Percentiles rank a stretch among this genome's conserved stretches.
Evolutionary conservation across 768 basidiomycete species (phyloP).

Genomic region (Rhodocollybia butyracea): DNA sequence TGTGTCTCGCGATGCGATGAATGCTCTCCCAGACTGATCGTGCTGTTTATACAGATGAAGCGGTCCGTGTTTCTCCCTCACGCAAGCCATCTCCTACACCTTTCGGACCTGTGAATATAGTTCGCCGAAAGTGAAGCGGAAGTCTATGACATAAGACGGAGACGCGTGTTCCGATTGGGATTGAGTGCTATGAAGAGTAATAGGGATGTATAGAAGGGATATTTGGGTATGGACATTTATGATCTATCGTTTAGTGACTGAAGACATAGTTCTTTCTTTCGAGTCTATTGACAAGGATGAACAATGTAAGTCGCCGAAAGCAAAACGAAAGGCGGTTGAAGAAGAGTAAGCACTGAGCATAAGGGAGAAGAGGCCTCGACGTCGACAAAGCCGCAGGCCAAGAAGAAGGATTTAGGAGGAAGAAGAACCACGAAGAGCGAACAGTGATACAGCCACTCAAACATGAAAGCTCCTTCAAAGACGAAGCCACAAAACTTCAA

Average conservation of each 20-base stretch:
- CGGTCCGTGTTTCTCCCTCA: constrained; percentile 25
- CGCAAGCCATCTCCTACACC: constrained; percentile 20
- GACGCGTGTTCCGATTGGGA: constrained; percentile 68
- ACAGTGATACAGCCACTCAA: no score
- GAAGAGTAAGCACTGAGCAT: no score
- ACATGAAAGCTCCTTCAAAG: no score
- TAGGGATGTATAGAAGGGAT: constrained; percentile 62
- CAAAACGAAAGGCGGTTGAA: no score
- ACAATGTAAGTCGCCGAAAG: no score
- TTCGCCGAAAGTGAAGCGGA: constrained; percentile 35
- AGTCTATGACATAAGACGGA: no score
- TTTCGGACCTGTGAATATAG: constrained; percentile 8
- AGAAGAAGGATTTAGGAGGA: no score
- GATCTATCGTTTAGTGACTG: constrained; percentile 45
- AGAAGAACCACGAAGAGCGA: no score
- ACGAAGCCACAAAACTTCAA: no score
- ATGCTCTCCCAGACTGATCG: neutral
- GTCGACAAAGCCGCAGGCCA: no score
- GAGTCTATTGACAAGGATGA: constrained; percentile 61
- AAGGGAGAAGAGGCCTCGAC: no score
- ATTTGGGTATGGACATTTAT: constrained; percentile 50
- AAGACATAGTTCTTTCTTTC: constrained; percentile 78
- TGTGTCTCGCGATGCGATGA: constrained; percentile 17
- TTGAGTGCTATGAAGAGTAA: constrained; percentile 63
- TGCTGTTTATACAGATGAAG: constrained; percentile 25